Percentiles rank a stretch among this genome's conserved stretches.
phyloP scores from a whole-genome alignment of 257 asterid species.

The Solanum tacnaense region DNA sequence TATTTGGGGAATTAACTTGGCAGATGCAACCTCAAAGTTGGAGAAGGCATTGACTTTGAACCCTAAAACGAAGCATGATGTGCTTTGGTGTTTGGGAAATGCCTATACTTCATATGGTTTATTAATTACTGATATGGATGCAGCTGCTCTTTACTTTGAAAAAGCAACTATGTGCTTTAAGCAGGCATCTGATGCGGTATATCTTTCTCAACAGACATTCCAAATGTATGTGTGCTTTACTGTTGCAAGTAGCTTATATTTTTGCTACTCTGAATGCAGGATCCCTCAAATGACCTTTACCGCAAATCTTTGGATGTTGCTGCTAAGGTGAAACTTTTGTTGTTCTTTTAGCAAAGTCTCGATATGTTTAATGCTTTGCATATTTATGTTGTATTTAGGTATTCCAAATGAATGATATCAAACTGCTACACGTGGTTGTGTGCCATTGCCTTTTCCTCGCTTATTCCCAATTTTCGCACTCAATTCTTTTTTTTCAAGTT shows the following conservation, averaged over 20 bases:
- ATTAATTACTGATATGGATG: slow-evolving; percentile 54
- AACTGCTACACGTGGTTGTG: background rate
- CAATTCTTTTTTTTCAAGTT: background rate
- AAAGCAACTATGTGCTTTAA: slow-evolving; percentile 40
- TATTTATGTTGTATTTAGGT: background rate
- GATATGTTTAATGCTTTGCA: background rate
- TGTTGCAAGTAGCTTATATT: background rate
- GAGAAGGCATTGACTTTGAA: slow-evolving; percentile 68
- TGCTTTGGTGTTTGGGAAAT: slow-evolving; percentile 85
- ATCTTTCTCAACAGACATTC: background rate
- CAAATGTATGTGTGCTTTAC: background rate
- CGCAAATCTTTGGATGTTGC: slow-evolving; percentile 69
- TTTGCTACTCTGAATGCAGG: slow-evolving; percentile 34
- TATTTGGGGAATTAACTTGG: slow-evolving; percentile 1
- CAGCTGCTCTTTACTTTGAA: slow-evolving; percentile 16
- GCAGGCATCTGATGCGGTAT: slow-evolving; percentile 67
- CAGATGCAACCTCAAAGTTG: slow-evolving; percentile 69
- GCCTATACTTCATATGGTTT: slow-evolving; percentile 78
- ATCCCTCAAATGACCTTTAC: slow-evolving; percentile 73
- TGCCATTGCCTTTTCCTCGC: background rate
- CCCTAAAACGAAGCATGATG: slow-evolving; percentile 50
- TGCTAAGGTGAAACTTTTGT: slow-evolving; percentile 42
- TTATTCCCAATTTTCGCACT: background rate
- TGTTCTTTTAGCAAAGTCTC: background rate
- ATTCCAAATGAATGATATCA: background rate